These are phyloP conservation scores for Cordyceps cicadae DNA, from an alignment of 2,329 filamentous ascomycete genomes.

Conservation along the genomic window DNA sequence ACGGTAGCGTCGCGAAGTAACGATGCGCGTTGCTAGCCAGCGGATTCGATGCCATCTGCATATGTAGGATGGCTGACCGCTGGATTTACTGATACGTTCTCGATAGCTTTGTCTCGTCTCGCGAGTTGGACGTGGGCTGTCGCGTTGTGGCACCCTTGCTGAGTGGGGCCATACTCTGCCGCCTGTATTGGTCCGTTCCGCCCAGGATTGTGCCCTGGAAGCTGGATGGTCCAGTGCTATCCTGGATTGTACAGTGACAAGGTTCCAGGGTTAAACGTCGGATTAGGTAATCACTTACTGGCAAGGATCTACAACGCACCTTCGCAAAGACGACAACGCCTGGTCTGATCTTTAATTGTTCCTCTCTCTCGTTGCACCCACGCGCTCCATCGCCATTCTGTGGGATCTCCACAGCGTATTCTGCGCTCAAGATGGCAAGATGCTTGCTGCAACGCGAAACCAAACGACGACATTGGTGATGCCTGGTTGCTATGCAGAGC, in stretches of 20 bases:
- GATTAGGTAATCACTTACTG: background rate
- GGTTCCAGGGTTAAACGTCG: too few species aligned
- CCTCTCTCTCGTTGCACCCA: background rate
- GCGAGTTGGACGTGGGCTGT: background rate
- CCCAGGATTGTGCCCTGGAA: background rate
- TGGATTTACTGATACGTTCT: background rate
- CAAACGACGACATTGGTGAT: background rate
- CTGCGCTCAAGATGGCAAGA: too few species aligned
- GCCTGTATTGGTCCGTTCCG: background rate
- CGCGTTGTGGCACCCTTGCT: conserved; percentile 1
- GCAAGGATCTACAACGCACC: background rate
- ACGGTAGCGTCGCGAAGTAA: background rate
- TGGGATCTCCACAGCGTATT: background rate
- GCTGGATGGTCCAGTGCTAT: too few species aligned
- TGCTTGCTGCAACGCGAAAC: background rate
- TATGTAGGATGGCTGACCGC: background rate
- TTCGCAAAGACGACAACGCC: too few species aligned
- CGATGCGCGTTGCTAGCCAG: background rate
- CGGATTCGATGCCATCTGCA: background rate
- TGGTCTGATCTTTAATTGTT: background rate
- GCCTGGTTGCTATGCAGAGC: background rate
- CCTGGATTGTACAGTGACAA: too few species aligned
- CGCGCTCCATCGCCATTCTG: background rate
- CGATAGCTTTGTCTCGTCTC: background rate
- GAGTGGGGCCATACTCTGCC: background rate